Conservation (phyloP, 495 filamentous ascomycete genomes). For the Cladorrhinum samala region DNA sequence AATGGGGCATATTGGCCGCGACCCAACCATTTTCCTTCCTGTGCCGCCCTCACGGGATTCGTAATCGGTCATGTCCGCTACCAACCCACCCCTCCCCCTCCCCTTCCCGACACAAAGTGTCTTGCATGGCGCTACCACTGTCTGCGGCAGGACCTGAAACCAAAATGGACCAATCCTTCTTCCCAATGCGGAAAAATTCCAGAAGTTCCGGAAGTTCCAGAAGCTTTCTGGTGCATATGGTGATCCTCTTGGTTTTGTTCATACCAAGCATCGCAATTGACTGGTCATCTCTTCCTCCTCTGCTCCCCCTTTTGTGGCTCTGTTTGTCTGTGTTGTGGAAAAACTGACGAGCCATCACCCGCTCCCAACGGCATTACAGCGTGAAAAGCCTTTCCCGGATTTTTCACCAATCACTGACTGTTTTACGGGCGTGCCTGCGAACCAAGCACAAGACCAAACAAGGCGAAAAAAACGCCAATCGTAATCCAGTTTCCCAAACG, state of each 20-base stretch:
- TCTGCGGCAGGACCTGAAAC: slow-evolving; percentile 7
- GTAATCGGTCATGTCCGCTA: slow-evolving; percentile 1
- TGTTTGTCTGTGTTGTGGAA: no score
- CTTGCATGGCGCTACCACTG: slow-evolving; percentile 1
- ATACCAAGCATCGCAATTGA: neutral
- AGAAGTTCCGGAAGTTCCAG: neutral
- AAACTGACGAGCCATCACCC: no score
- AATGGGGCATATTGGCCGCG: no score
- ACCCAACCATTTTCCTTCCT: neutral
- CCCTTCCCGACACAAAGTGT: neutral
- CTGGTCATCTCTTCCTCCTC: neutral
- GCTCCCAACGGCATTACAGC: no score
- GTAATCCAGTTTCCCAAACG: no score
- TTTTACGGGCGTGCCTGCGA: no score
- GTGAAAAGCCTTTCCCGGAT: no score
- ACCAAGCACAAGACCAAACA: no score
- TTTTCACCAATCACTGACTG: no score
- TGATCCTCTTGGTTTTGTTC: neutral
- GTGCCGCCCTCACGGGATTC: neutral
- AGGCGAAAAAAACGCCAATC: no score
- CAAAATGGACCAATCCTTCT: neutral
- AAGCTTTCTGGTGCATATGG: slow-evolving; percentile 1
- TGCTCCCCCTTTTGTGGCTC: no score
- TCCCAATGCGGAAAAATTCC: neutral
- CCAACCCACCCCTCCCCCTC: no score